These are phyloP conservation scores for Trichoderma aggressivum DNA, from an alignment of 2,329 filamentous ascomycete species.

Conservation along the genomic window DNA sequence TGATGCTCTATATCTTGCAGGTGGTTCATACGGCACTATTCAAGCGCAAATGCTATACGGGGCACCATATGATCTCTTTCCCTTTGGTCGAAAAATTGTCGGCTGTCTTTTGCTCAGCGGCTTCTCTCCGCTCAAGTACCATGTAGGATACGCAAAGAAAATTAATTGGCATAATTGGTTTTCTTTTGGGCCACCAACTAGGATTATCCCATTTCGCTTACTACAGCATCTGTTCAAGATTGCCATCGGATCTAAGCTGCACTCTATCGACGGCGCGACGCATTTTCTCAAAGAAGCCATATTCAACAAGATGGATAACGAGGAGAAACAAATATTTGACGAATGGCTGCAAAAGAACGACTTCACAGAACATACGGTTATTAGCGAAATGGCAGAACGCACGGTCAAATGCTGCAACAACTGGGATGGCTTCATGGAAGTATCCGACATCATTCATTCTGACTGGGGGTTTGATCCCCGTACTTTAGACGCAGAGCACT, in stretches of 20 bases:
- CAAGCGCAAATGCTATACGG: constrained; percentile 26
- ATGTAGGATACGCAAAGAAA: constrained; percentile 19
- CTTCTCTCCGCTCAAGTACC: constrained; percentile 23
- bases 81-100: neutral
- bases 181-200: constrained; percentile 21
- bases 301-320: constrained; percentile 20
- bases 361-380: constrained; percentile 16
- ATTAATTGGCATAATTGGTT: constrained; percentile 23
- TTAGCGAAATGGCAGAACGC: constrained; percentile 10
- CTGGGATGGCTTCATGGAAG: constrained; percentile 28
- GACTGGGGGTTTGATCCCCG: constrained; percentile 26
- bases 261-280: constrained; percentile 14
- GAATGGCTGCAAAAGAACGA: constrained; percentile 13
- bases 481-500: constrained; percentile 21
- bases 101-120: constrained; percentile 18
- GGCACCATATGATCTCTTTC: constrained; percentile 23
- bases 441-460: constrained; percentile 23
- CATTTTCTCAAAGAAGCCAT: constrained; percentile 19
- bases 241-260: neutral
- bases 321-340: constrained; percentile 17
- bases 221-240: constrained; percentile 20
- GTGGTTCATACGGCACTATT: constrained; percentile 26
- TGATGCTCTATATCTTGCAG: constrained; percentile 22
- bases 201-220: constrained; percentile 17
- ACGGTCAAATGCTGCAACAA: constrained; percentile 18